A percentile compares a stretch with the other conserved stretches of the same genome.
These are phyloP conservation scores for Euphorbia lathyris DNA, from an alignment of 345 rosid species.

Conservation along the genomic window DNA sequence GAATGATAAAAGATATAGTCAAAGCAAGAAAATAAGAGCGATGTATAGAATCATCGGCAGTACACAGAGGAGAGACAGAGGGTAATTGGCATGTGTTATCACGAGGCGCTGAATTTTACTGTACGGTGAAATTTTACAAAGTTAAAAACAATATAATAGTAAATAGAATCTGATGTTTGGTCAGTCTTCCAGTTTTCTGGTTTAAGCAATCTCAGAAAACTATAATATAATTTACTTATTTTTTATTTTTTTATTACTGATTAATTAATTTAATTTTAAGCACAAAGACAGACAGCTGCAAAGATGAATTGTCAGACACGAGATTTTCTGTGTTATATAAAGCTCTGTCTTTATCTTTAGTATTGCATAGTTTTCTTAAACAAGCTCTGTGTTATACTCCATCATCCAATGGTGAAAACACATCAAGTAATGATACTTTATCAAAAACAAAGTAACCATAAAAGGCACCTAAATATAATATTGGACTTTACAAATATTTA, in stretches of 20 bases:
- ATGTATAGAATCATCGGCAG: neutral
- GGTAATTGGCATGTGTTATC: neutral
- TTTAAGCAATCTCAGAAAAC: slow-evolving; percentile 7
- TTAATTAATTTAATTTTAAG: neutral
- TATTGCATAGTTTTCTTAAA: too few relatives aligned
- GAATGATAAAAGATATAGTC: neutral
- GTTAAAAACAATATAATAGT: neutral
- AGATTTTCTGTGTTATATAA: neutral
- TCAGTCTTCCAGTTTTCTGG: neutral
- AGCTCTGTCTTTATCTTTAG: too few relatives aligned
- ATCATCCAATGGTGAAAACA: too few relatives aligned
- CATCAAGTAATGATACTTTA: too few relatives aligned
- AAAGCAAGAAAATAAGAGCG: neutral
- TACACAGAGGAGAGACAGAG: neutral
- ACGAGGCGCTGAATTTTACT: neutral
- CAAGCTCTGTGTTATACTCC: too few relatives aligned
- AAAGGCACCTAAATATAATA: too few relatives aligned
- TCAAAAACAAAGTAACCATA: too few relatives aligned
- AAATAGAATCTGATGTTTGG: neutral
- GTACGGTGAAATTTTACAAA: neutral
- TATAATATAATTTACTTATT: neutral
- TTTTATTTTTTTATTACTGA: neutral
- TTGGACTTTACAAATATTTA: too few relatives aligned
- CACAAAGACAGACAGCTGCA: neutral
- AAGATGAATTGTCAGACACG: neutral